Base-by-base conservation (phyloP, 2,329 filamentous ascomycete genomes). In the Claviceps africana region DNA sequence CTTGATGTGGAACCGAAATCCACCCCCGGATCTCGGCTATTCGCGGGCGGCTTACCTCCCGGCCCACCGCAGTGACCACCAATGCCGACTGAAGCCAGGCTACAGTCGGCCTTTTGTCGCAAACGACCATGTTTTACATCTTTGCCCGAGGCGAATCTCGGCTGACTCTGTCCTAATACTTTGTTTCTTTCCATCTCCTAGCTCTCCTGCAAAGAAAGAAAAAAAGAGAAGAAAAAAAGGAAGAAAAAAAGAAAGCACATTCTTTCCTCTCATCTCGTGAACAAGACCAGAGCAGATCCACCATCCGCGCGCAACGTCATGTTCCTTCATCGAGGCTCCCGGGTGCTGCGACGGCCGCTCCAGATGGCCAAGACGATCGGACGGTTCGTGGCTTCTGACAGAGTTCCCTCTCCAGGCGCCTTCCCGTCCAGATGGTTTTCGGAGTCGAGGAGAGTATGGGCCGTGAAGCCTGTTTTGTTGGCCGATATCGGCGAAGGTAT, bases 401-500 rank as follows among this genome's bases (percentile, higher is more conserved):
- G 59, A 60, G 61, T 58, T 51, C 56, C 55, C 54, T 58, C 62
- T 56, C 63, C 58, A 48, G 60, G 61, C 48, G 58, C 62, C 54
- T 56, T 65, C 51, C 25, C 35, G 4, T 59, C 66, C 30, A 70
- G 74, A 59, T 70, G 69, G 54, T 79, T 81, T 60, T 75, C 78
- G 56, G 70, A 72, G 44, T 74, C 76, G 19, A 67, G 68, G 57
- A 66, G 64, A 17, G 60, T 78, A 46, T 71, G 70, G 49, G 78
- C 76, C 1, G 75, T 93, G 47, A 91, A 91, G 70, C 87, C 88
- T 1, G 89, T 93, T 54, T 62, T 91, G 42, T 70, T 94, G 54
- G 87, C 88, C 56, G 88, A 94, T 64, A 93, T 94, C 67, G 88
- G 88, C 49, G 88, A 94, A 75, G 86, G 86, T 85, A 60, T 56